These are phyloP conservation scores for Filosporella fistucella DNA, from an alignment of 495 filamentous ascomycete genomes.

Conservation along the genomic window DNA sequence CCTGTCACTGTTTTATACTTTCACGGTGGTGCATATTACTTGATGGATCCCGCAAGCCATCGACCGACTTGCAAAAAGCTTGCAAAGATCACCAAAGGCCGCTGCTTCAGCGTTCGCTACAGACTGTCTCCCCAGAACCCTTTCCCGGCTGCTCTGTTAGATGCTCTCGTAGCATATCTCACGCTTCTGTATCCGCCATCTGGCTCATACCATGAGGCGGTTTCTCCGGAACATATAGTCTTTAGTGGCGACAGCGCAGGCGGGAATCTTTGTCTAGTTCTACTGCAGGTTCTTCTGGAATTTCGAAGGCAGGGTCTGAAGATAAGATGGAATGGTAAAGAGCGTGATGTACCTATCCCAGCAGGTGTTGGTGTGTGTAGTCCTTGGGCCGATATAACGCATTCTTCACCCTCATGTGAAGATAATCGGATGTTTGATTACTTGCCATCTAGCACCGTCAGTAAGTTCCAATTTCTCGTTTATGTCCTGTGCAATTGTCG, in stretches of 20 bases:
- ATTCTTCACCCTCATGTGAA: constrained; percentile 65
- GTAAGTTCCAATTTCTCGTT: no score
- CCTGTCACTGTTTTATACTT: constrained; percentile 77
- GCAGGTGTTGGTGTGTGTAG: constrained; percentile 61
- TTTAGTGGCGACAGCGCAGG: constrained; percentile 87
- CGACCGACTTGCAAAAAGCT: constrained; percentile 39
- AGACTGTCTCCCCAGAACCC: constrained; percentile 79
- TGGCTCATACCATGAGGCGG: constrained; percentile 64
- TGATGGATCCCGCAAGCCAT: constrained; percentile 75
- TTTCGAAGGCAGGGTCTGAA: constrained; percentile 50
- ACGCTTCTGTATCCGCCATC: constrained; percentile 75
- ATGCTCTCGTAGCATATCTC: constrained; percentile 80
- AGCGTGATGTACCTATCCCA: constrained; percentile 57
- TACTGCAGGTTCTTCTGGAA: constrained; percentile 71
- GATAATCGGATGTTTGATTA: constrained; percentile 69
- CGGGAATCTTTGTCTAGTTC: constrained; percentile 66
- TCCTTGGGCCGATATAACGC: constrained; percentile 75
- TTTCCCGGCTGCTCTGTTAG: constrained; percentile 79
- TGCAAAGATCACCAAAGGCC: constrained; percentile 47
- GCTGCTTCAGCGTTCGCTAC: constrained; percentile 78
- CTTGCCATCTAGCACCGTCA: constrained; percentile 46
- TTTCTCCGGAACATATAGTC: constrained; percentile 67
- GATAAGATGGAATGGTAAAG: constrained; percentile 59
- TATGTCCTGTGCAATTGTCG: no score
- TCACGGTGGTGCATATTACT: constrained; percentile 82